Evolutionary conservation across 1,139 yeast species (phyloP).

Genomic region (Blastobotrys petasosporus): DNA sequence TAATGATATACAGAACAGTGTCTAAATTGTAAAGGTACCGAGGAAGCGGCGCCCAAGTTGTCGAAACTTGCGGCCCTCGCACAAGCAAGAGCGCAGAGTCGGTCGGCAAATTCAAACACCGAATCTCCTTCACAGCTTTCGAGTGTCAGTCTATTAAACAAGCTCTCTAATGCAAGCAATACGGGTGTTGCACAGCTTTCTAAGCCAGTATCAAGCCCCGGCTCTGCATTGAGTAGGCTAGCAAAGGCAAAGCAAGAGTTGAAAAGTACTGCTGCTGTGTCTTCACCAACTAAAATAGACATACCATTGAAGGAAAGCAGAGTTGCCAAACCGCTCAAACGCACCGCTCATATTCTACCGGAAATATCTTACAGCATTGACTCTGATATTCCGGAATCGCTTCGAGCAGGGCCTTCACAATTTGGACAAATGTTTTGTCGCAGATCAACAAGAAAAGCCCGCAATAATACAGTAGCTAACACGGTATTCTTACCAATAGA

Average conservation of each 20-base stretch:
- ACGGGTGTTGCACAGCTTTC: background rate
- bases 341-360: constrained; percentile 2
- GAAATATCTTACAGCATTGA: constrained; percentile 8
- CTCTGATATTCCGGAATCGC: background rate
- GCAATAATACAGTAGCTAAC: constrained; percentile 33
- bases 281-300: constrained; percentile 6
- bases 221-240: constrained; percentile 12
- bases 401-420: constrained; percentile 11
- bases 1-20: constrained; percentile 4
- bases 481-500: constrained; percentile 31
- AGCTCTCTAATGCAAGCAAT: background rate
- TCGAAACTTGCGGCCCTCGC: constrained; percentile 49
- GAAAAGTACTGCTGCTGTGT: background rate
- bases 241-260: constrained; percentile 8
- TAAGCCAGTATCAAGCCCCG: background rate
- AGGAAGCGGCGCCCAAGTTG: constrained; percentile 7
- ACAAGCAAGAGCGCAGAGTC: constrained; percentile 34
- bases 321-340: constrained; percentile 5
- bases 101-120: background rate
- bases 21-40: constrained; percentile 8
- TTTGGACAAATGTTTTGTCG: constrained; percentile 11
- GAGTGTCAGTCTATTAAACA: constrained; percentile 7
- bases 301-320: constrained; percentile 8
- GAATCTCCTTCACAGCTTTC: background rate
- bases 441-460: background rate